Evolutionary conservation across 257 asterid genomes (phyloP).

Genomic region (Parsonsia alboflavescens): DNA sequence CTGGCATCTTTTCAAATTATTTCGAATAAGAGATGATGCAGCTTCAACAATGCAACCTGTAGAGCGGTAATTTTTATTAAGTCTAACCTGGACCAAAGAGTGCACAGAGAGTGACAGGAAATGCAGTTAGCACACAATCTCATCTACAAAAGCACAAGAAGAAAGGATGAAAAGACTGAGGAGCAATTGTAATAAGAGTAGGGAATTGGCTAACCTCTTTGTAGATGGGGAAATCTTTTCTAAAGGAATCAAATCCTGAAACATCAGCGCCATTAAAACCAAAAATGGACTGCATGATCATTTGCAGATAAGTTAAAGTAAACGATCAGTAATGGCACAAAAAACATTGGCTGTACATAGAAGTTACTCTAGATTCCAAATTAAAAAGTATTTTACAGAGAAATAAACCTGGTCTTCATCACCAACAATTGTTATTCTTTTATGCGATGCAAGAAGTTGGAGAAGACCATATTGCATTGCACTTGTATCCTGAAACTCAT

Average conservation of each 20-base stretch:
- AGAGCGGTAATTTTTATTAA: slow-evolving; percentile 81
- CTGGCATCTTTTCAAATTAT: slow-evolving; percentile 62
- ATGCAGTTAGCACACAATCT: slow-evolving; percentile 16
- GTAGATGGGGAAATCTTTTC: slow-evolving; percentile 78
- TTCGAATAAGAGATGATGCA: slow-evolving; percentile 73
- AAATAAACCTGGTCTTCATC: slow-evolving; percentile 93
- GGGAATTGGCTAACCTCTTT: slow-evolving; percentile 67
- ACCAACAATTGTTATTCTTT: slow-evolving; percentile 82
- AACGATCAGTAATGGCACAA: neutral
- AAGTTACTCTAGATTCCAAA: slow-evolving; percentile 4
- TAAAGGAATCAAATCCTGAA: slow-evolving; percentile 87
- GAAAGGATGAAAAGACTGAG: neutral
- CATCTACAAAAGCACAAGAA: slow-evolving; percentile 13
- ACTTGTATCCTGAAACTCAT: slow-evolving; percentile 99
- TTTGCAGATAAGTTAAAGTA: slow-evolving; percentile 3
- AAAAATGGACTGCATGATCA: slow-evolving; percentile 70
- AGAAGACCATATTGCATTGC: slow-evolving; percentile 75
- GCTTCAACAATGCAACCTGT: slow-evolving; percentile 94
- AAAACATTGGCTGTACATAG: neutral
- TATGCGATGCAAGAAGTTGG: slow-evolving; percentile 70
- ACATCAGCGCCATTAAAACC: slow-evolving; percentile 93
- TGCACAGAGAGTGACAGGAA: slow-evolving; percentile 16
- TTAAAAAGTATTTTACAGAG: slow-evolving; percentile 13
- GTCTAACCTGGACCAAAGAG: slow-evolving; percentile 58
- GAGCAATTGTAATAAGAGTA: neutral